Conservation (phyloP, 2,329 filamentous ascomycete species). For the Colletotrichum truncatum region DNA sequence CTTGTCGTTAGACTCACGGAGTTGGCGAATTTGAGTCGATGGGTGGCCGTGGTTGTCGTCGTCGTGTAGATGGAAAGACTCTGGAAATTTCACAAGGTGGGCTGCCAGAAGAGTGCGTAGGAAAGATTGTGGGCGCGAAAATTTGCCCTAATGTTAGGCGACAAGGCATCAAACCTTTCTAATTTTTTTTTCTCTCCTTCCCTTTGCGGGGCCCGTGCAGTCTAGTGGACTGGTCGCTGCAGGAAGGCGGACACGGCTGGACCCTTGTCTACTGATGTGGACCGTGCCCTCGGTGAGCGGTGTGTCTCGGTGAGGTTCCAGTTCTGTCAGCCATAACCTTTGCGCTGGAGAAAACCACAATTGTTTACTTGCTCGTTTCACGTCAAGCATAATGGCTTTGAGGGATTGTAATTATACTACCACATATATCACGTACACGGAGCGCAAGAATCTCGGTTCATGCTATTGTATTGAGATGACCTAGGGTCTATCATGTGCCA, state of each 20-base stretch:
- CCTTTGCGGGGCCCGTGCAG: neutral
- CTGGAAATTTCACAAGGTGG: conserved; percentile 4
- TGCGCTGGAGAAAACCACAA: too few species aligned
- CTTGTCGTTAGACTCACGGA: conserved; percentile 58
- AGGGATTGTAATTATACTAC: too few species aligned
- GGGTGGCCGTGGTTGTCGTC: conserved; percentile 45
- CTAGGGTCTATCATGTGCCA: conserved; percentile 2
- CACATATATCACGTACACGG: too few species aligned
- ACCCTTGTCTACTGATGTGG: neutral
- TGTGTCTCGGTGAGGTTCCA: neutral
- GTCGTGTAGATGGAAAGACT: conserved; percentile 35
- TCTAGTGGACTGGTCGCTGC: too few species aligned
- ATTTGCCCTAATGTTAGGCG: conserved; percentile 14
- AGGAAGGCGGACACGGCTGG: neutral
- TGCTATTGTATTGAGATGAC: neutral
- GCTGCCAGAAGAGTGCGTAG: neutral
- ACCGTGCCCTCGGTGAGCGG: neutral
- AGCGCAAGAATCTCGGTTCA: neutral
- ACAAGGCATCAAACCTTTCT: conserved; percentile 4
- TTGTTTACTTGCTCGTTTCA: too few species aligned
- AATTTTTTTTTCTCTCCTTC: neutral
- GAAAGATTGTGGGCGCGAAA: conserved; percentile 1
- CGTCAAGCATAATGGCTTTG: too few species aligned
- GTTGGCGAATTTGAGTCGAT: conserved; percentile 48
- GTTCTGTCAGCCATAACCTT: too few species aligned